phyloP scores from a whole-genome alignment of 768 basidiomycete species.

The Megacollybia marginata region DNA sequence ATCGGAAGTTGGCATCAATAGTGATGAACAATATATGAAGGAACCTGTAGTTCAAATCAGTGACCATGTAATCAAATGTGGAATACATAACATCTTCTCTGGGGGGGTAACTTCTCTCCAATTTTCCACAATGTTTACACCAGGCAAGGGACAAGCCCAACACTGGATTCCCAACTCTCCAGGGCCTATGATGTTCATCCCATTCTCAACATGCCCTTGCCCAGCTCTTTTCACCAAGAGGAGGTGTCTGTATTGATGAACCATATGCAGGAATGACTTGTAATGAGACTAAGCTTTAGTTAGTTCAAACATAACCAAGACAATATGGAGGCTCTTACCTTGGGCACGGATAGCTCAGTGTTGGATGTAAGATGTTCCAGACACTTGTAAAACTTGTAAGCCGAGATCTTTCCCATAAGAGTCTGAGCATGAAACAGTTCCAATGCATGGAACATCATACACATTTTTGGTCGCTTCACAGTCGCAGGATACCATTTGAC shows the following conservation, averaged over 20 bases:
- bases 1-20: slow-evolving; percentile 3
- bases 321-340: background rate
- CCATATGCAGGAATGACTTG: background rate
- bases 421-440: background rate
- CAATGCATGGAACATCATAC: background rate
- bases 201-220: background rate
- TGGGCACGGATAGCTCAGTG: background rate
- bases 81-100: slow-evolving; percentile 1
- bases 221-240: background rate
- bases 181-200: background rate
- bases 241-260: background rate
- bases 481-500: slow-evolving; percentile 2
- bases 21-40: background rate
- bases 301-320: background rate
- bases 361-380: slow-evolving; percentile 1
- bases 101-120: slow-evolving; percentile 1
- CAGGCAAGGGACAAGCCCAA: slow-evolving; percentile 9
- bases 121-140: slow-evolving; percentile 7
- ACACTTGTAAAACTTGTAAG: background rate
- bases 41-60: background rate
- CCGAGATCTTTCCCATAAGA: slow-evolving; percentile 1
- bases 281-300: background rate
- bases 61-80: background rate
- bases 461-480: background rate
- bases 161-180: slow-evolving; percentile 8